Evolutionary conservation across 75 land plant genomes (phyloP).

Genomic region (Selaginella moellendorffii): DNA sequence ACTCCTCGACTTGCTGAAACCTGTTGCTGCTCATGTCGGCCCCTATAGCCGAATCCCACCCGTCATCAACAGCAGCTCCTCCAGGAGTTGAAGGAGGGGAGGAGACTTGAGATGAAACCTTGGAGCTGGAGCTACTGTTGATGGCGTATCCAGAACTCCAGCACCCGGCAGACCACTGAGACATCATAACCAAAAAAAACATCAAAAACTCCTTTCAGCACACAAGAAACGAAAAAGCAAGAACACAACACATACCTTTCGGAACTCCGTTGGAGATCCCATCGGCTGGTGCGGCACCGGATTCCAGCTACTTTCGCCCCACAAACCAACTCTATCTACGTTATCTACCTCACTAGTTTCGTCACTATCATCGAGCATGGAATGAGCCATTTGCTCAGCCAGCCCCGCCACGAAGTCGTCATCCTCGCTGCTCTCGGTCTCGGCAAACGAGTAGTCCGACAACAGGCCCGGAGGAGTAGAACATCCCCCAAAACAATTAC

Average conservation of each 20-base stretch:
- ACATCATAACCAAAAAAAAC: too few relatives aligned
- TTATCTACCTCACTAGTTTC: not conserved
- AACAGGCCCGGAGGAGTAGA: slow-evolving; percentile 1
- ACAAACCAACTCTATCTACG: not conserved
- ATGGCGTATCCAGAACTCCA: not conserved
- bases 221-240: too few relatives aligned
- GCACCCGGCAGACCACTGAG: not conserved
- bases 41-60: not conserved
- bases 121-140: not conserved
- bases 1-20: not conserved
- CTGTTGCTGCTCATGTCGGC: too few relatives aligned
- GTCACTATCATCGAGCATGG: slow-evolving; percentile 28
- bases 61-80: not conserved
- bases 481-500: not conserved
- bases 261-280: too few relatives aligned
- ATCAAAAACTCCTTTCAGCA: too few relatives aligned
- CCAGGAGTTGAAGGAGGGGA: not conserved
- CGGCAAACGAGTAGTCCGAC: not conserved
- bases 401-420: slow-evolving; percentile 42
- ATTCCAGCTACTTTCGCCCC: not conserved
- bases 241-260: too few relatives aligned
- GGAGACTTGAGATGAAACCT: too few relatives aligned
- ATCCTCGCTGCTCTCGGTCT: slow-evolving; percentile 43
- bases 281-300: too few relatives aligned
- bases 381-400: slow-evolving; percentile 36